phyloP scores from a whole-genome alignment of 192 early-diverging fungal species.

The Backusella morwellensis region DNA sequence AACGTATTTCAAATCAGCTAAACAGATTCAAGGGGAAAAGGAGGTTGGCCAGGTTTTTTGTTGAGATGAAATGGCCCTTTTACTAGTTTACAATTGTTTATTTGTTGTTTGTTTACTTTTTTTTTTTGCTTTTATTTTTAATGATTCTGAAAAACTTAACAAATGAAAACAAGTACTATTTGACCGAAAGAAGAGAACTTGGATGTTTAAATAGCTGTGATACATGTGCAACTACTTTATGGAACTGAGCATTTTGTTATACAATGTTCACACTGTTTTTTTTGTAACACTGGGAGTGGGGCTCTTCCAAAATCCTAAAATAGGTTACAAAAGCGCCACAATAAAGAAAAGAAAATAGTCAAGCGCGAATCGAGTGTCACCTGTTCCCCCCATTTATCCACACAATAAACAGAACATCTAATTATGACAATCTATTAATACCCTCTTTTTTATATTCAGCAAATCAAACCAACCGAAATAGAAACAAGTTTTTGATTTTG shows the following conservation, averaged over 20 bases:
- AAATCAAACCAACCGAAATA: neutral
- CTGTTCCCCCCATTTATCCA: neutral
- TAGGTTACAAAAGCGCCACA: neutral
- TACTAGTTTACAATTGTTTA: neutral
- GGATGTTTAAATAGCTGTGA: neutral
- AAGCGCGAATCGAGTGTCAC: neutral
- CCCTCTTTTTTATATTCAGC: neutral
- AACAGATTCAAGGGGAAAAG: constrained; percentile 1
- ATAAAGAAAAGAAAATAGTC: neutral
- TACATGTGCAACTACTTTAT: neutral
- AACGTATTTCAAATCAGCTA: constrained; percentile 2
- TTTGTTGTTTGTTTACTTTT: neutral
- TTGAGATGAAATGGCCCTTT: neutral
- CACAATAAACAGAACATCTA: neutral
- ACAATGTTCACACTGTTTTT: neutral
- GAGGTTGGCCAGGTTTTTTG: constrained; percentile 6
- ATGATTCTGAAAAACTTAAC: neutral
- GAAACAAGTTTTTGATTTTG: neutral
- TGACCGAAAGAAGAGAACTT: neutral
- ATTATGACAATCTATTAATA: neutral
- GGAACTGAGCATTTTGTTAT: neutral
- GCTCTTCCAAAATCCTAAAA: neutral
- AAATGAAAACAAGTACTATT: neutral
- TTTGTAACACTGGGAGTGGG: neutral
- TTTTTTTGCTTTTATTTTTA: neutral